These are phyloP conservation scores for Neopestalotiopsis sp. DNA, from an alignment of 2,329 filamentous ascomycete genomes.

Conservation along the genomic window DNA sequence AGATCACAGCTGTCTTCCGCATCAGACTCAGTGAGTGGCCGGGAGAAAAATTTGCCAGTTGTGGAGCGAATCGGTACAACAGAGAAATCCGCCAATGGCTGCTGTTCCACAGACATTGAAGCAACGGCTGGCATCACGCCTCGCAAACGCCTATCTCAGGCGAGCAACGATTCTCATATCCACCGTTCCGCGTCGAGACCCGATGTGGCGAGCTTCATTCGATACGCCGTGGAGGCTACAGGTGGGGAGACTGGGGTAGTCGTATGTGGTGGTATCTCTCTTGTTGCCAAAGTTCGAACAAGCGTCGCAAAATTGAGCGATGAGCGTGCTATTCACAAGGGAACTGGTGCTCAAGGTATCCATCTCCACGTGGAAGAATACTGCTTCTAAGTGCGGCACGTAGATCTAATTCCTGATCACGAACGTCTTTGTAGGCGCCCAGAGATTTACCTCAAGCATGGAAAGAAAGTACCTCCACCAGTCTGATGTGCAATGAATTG, in stretches of 20 bases:
- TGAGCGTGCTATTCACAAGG: conserved; percentile 68
- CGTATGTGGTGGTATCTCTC: conserved; percentile 62
- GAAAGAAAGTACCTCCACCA: too few relatives aligned
- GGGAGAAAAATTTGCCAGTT: conserved; percentile 31
- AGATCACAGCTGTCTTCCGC: conserved; percentile 23
- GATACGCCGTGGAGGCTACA: conserved; percentile 60
- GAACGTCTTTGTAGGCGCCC: neutral
- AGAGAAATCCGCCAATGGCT: conserved; percentile 30
- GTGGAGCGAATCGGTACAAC: conserved; percentile 21
- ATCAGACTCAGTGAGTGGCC: conserved; percentile 23
- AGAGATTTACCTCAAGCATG: neutral
- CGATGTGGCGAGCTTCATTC: conserved; percentile 57
- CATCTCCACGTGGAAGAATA: conserved; percentile 67
- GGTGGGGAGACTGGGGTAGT: conserved; percentile 67
- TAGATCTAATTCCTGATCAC: neutral
- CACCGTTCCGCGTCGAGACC: conserved; percentile 53
- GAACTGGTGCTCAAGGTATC: conserved; percentile 68
- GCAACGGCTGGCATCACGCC: neutral
- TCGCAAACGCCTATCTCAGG: conserved; percentile 26
- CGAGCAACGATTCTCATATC: conserved; percentile 46
- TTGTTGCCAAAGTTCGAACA: conserved; percentile 60
- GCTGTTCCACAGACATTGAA: conserved; percentile 17
- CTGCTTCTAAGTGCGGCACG: conserved; percentile 45
- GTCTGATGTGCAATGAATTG: too few relatives aligned
- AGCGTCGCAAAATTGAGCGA: conserved; percentile 62